A percentile compares a stretch with the other conserved stretches of the same genome.
Conservation (phyloP, 1,284 basidiomycete species). For the Inonotus hispidus region DNA sequence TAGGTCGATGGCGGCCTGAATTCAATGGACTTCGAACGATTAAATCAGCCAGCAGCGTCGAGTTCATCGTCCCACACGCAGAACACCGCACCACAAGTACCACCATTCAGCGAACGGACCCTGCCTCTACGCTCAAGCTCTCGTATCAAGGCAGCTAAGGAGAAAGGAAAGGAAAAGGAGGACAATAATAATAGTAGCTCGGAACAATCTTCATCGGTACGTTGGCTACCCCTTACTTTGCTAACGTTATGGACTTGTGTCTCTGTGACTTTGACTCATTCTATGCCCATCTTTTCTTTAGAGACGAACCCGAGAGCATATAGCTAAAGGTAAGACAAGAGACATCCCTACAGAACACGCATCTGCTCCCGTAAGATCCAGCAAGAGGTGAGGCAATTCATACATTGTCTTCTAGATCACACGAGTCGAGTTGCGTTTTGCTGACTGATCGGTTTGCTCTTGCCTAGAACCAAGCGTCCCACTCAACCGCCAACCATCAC, state of each 20-base stretch:
- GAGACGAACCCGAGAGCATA: constrained; percentile 51
- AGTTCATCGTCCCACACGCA: constrained; percentile 38
- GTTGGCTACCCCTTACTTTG: background rate
- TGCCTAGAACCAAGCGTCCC: constrained; percentile 50
- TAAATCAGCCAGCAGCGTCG: constrained; percentile 52
- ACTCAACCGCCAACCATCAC: constrained; percentile 37
- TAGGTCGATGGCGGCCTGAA: constrained; percentile 77
- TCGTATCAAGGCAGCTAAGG: constrained; percentile 61
- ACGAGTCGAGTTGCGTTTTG: constrained; percentile 18
- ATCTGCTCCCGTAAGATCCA: constrained; percentile 19
- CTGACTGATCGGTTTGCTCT: constrained; percentile 15
- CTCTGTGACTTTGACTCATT: no score
- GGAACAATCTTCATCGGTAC: constrained; percentile 8
- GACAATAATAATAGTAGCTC: constrained; percentile 29
- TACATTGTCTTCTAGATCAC: constrained; percentile 10
- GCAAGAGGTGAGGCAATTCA: constrained; percentile 20
- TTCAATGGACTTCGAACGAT: constrained; percentile 75
- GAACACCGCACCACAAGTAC: constrained; percentile 27
- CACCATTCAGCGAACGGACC: constrained; percentile 27
- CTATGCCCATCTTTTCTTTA: background rate
- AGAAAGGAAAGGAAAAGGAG: constrained; percentile 48
- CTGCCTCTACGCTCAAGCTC: constrained; percentile 61
- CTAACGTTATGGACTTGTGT: background rate
- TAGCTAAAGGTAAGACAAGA: constrained; percentile 59
- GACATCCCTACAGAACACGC: constrained; percentile 46